Conservation (phyloP, 2,329 filamentous ascomycete species). For the Simplicillium aogashimaense region DNA sequence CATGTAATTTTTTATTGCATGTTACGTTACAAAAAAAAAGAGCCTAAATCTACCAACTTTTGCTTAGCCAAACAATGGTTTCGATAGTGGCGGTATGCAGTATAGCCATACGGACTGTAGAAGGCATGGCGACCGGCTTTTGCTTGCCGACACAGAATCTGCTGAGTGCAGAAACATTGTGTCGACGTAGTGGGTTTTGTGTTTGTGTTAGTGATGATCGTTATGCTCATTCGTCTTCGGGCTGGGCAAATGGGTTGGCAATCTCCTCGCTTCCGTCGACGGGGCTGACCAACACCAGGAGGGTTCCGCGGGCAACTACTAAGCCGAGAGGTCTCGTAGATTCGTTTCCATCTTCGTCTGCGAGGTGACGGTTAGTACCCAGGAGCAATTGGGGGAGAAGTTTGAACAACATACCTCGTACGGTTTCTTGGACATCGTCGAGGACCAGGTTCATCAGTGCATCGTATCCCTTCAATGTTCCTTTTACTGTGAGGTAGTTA, state of each 20-base stretch:
- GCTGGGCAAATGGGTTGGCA: conserved; percentile 79
- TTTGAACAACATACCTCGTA: conserved; percentile 60
- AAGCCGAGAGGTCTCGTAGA: conserved; percentile 72
- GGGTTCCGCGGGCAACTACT: conserved; percentile 81
- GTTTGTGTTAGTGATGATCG: too few relatives aligned
- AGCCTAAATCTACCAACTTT: too few relatives aligned
- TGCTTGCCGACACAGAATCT: too few relatives aligned
- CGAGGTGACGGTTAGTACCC: background rate
- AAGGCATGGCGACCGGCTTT: too few relatives aligned
- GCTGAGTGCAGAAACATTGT: too few relatives aligned
- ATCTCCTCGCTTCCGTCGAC: conserved; percentile 94
- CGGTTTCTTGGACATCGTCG: conserved; percentile 83
- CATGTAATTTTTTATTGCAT: too few relatives aligned
- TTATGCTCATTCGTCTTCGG: conserved; percentile 47
- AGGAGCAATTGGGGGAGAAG: too few relatives aligned
- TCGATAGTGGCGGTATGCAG: too few relatives aligned
- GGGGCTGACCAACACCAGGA: conserved; percentile 87
- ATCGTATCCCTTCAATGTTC: conserved; percentile 89
- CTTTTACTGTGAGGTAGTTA: conserved; percentile 53
- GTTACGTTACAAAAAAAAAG: too few relatives aligned
- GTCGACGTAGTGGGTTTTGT: too few relatives aligned
- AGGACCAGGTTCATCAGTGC: conserved; percentile 96
- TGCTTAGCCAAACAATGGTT: too few relatives aligned
- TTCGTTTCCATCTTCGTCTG: conserved; percentile 90
- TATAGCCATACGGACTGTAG: too few relatives aligned